These are phyloP conservation scores for Halophytophthora batemanensis DNA, from an alignment of 352 stramenopile species.

Conservation along the genomic window DNA sequence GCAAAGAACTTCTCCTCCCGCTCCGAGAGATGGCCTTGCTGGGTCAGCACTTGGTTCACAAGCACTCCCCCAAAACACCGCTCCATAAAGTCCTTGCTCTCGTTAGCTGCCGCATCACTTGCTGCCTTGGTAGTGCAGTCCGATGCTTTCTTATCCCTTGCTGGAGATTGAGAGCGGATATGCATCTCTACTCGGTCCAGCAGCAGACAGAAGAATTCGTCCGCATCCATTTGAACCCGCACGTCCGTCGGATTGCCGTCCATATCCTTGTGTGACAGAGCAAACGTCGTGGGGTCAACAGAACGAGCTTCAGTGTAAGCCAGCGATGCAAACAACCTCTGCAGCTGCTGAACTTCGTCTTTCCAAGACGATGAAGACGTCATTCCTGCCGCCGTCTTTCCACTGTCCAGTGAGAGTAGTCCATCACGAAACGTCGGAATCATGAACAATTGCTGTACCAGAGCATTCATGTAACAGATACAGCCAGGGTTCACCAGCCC, in stretches of 20 bases:
- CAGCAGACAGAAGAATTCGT: conserved; percentile 80
- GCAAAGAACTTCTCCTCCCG: conserved; percentile 84
- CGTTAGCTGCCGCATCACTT: conserved; percentile 3
- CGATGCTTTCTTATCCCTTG: not conserved
- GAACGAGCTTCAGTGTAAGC: conserved; percentile 36
- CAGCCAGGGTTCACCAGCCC: conserved; percentile 97
- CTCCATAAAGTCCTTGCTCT: conserved; percentile 36
- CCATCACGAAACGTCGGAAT: conserved; percentile 55
- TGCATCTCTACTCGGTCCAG: conserved; percentile 79
- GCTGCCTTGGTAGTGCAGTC: too few relatives aligned
- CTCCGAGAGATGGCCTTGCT: conserved; percentile 75
- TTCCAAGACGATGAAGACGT: conserved; percentile 21
- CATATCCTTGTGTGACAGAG: conserved; percentile 61
- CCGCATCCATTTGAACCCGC: conserved; percentile 76
- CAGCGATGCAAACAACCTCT: conserved; percentile 66
- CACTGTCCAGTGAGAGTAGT: conserved; percentile 39
- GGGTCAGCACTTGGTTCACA: conserved; percentile 82
- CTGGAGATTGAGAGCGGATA: conserved; percentile 11
- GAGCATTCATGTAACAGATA: conserved; percentile 99
- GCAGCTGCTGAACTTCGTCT: conserved; percentile 62
- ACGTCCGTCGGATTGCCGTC: conserved; percentile 74
- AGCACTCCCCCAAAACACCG: conserved; percentile 70
- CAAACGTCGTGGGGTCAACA: conserved; percentile 60
- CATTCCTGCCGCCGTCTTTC: not conserved
- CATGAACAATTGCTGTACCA: conserved; percentile 96